These are phyloP conservation scores for Penicillium sumatraense DNA, from an alignment of 2,329 filamentous ascomycete species.

Conservation along the genomic window DNA sequence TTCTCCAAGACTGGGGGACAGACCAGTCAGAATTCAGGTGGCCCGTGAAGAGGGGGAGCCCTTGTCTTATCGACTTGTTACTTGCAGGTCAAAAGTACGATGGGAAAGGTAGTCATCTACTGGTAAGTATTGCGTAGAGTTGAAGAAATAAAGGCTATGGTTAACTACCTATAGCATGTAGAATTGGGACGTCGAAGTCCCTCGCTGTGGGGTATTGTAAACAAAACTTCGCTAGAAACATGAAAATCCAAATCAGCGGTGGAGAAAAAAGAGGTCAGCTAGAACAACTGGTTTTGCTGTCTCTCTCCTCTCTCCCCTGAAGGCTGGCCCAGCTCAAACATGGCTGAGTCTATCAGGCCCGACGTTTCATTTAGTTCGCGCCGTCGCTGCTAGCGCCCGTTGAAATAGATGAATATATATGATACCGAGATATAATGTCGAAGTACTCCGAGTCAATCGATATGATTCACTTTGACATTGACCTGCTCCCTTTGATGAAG, in stretches of 20 bases:
- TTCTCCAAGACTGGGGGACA: constrained; percentile 15
- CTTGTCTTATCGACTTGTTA: neutral
- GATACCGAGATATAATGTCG: neutral
- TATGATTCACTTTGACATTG: too few species aligned
- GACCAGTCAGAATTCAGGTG: neutral
- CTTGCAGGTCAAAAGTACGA: constrained; percentile 3
- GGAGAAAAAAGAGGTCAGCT: neutral
- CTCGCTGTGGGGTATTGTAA: constrained; percentile 1
- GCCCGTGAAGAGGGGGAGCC: constrained; percentile 7
- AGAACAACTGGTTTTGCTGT: neutral
- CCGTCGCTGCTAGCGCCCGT: neutral
- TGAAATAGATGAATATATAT: neutral
- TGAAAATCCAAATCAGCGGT: neutral
- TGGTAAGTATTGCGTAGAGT: too few species aligned
- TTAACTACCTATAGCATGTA: too few species aligned
- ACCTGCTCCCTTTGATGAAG: too few species aligned
- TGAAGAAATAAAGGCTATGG: too few species aligned
- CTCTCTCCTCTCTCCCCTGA: neutral
- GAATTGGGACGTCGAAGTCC: neutral
- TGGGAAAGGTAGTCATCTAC: neutral
- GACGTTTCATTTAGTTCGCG: neutral
- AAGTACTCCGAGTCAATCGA: too few species aligned
- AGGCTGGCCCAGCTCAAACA: neutral
- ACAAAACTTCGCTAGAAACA: neutral
- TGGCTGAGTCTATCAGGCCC: neutral